A percentile compares a stretch with the other conserved stretches of the same genome.
Evolutionary conservation across 2,329 filamentous ascomycete genomes (phyloP).

Genomic region (Hyphodiscus sp.): DNA sequence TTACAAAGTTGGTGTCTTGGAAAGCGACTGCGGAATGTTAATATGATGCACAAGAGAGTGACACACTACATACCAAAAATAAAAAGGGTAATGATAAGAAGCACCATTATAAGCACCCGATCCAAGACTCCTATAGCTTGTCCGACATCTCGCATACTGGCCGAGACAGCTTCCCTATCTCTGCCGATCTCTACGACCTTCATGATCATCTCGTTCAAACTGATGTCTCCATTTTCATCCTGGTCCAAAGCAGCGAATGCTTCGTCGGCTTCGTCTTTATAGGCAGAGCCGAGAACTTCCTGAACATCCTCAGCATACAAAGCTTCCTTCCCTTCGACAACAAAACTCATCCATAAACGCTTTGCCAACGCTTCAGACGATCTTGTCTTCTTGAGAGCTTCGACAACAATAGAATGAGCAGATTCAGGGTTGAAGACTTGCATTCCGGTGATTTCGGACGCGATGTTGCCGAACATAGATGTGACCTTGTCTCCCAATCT

Average conservation of each 20-base stretch:
- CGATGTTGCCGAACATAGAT: constrained; percentile 85
- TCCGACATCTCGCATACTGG: constrained; percentile 96
- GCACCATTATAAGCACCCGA: constrained; percentile 73
- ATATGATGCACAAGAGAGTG: constrained; percentile 20
- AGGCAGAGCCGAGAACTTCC: constrained; percentile 76
- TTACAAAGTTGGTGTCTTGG: constrained; percentile 78
- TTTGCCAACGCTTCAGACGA: constrained; percentile 86
- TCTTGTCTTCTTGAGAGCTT: constrained; percentile 77
- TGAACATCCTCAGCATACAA: constrained; percentile 75
- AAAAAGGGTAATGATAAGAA: constrained; percentile 73
- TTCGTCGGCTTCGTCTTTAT: constrained; percentile 75
- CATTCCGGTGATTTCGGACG: constrained; percentile 91
- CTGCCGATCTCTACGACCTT: constrained; percentile 79
- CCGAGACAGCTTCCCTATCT: constrained; percentile 80
- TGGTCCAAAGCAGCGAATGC: constrained; percentile 75
- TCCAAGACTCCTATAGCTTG: constrained; percentile 91
- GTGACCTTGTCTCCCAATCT: constrained; percentile 90
- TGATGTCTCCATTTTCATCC: constrained; percentile 90
- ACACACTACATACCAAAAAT: constrained; percentile 59
- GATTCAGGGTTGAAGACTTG: constrained; percentile 91
- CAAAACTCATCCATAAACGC: constrained; percentile 97
- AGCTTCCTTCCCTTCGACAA: constrained; percentile 78
- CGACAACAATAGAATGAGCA: constrained; percentile 80
- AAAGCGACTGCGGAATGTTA: constrained; percentile 60
- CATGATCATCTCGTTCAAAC: constrained; percentile 77